phyloP scores from a whole-genome alignment of 2,329 filamentous ascomycete genomes.

The Aspergillus pseudonomiae region DNA sequence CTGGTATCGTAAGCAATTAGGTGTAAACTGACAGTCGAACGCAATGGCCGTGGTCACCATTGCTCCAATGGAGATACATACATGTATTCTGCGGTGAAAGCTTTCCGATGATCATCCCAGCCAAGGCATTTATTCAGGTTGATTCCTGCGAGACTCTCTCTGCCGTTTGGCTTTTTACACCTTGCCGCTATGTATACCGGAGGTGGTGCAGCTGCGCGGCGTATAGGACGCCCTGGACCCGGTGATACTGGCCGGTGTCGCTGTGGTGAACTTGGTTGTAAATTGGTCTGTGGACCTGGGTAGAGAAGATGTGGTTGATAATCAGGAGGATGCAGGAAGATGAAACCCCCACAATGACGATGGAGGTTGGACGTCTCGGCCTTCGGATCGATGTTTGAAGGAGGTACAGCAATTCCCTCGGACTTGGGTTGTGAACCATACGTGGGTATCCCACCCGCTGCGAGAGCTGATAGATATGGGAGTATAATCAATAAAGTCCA shows the following conservation, averaged over 20 bases:
- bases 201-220: neutral
- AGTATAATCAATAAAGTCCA: neutral
- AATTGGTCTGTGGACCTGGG: neutral
- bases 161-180: neutral
- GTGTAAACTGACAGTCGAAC: no score
- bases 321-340: neutral
- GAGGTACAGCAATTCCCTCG: no score
- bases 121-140: neutral
- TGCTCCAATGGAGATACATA: neutral
- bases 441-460: neutral
- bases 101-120: neutral
- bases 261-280: neutral
- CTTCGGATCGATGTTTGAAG: neutral
- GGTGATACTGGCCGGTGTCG: neutral
- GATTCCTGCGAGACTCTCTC: neutral
- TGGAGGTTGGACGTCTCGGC: neutral
- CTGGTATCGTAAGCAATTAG: neutral
- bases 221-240: no score
- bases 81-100: neutral
- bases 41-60: neutral
- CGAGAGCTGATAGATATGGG: neutral
- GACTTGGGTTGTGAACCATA: neutral
- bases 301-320: neutral
- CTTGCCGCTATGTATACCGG: neutral
- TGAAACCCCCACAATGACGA: neutral